These are phyloP conservation scores for Suillus discolor DNA, from an alignment of 768 basidiomycete genomes.

Conservation along the genomic window DNA sequence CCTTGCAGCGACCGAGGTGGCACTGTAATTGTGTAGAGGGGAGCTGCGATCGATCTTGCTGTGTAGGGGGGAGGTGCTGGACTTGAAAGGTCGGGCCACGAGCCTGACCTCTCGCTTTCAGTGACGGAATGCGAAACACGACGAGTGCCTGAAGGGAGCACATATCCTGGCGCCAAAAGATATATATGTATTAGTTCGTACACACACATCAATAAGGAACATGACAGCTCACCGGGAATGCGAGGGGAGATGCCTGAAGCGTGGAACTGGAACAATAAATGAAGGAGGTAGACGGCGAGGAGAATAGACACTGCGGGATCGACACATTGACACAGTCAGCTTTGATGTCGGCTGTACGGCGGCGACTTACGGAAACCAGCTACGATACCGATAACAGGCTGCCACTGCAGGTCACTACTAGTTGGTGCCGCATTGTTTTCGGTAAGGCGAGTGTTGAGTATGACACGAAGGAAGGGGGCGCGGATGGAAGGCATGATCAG, in stretches of 20 bases:
- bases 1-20: neutral
- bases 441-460: neutral
- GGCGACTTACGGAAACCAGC: neutral
- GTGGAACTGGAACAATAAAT: neutral
- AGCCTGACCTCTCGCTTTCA: too few species aligned
- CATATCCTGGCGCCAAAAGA: neutral
- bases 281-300: neutral
- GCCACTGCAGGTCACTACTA: neutral
- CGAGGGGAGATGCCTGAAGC: neutral
- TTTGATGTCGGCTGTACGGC: neutral
- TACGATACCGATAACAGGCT: neutral
- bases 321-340: neutral
- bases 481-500: neutral
- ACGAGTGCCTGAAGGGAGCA: neutral
- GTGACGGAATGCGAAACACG: neutral
- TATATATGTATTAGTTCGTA: neutral
- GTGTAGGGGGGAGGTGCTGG: neutral
- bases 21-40: neutral
- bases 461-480: neutral
- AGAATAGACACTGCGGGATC: neutral
- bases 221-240: neutral
- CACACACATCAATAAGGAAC: neutral
- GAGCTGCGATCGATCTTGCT: neutral
- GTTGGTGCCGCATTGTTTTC: neutral
- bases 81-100: neutral